Conservation (phyloP, 2,329 filamentous ascomycete species). For the Myotisia sp. region DNA sequence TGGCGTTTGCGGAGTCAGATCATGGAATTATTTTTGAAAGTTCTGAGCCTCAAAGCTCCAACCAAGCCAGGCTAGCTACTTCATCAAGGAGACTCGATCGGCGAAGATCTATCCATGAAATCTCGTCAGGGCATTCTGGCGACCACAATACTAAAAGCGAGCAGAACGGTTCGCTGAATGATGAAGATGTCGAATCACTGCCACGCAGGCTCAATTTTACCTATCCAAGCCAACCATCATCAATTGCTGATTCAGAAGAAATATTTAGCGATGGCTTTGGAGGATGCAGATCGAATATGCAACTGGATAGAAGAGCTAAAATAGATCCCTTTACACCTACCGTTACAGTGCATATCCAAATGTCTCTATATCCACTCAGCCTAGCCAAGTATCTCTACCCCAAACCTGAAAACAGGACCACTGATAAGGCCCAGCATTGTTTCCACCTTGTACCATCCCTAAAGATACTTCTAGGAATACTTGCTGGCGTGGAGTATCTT, state of each 20-base stretch:
- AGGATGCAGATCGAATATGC: slow-evolving; percentile 22
- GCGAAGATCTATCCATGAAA: slow-evolving; percentile 7
- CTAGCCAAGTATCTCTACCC: slow-evolving; percentile 44
- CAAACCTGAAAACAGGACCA: slow-evolving; percentile 10
- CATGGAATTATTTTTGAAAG: slow-evolving; percentile 16
- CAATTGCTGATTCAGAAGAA: slow-evolving; percentile 23
- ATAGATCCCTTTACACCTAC: neutral
- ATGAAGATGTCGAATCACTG: slow-evolving; percentile 38
- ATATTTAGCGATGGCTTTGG: slow-evolving; percentile 31
- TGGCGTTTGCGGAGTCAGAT: slow-evolving; percentile 30
- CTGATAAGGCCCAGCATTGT: slow-evolving; percentile 39
- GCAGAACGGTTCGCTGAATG: slow-evolving; percentile 21
- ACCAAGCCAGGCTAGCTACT: neutral
- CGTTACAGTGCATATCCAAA: slow-evolving; percentile 51
- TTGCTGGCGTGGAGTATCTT: slow-evolving; percentile 51
- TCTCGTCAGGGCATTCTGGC: slow-evolving; percentile 10
- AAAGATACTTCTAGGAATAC: slow-evolving; percentile 43
- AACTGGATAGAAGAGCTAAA: slow-evolving; percentile 15
- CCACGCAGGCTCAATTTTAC: slow-evolving; percentile 27
- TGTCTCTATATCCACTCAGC: slow-evolving; percentile 50
- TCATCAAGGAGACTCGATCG: neutral
- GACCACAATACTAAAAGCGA: slow-evolving; percentile 7
- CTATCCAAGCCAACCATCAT: slow-evolving; percentile 22
- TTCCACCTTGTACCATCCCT: slow-evolving; percentile 47
- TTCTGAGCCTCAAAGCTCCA: slow-evolving; percentile 4